Evolutionary conservation across 257 asterid species (phyloP).

Genomic region (Solanum dulcamara): DNA sequence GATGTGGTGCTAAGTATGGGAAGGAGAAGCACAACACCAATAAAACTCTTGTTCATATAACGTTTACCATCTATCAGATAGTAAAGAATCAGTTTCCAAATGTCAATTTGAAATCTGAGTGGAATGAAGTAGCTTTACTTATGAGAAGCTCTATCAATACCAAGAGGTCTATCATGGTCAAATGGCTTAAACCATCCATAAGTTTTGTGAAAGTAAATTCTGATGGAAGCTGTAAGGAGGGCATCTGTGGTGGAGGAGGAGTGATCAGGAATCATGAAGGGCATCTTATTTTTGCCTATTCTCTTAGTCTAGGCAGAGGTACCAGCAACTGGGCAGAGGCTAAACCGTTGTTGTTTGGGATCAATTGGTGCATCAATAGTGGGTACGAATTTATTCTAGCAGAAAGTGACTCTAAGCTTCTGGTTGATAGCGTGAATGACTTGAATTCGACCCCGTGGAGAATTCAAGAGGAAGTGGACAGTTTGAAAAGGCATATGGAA

Average conservation of each 20-base stretch:
- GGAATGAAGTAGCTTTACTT: too few relatives aligned
- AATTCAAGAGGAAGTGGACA: too few relatives aligned
- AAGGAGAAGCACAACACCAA: not conserved
- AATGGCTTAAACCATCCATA: not conserved
- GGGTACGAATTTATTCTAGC: not conserved
- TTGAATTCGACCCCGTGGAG: too few relatives aligned
- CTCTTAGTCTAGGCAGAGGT: not conserved
- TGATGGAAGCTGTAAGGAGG: not conserved
- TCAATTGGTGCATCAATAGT: not conserved
- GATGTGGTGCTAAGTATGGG: not conserved
- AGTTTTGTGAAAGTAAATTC: not conserved
- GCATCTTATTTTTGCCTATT: not conserved
- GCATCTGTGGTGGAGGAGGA: not conserved
- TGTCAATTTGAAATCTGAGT: not conserved
- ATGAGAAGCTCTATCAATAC: not conserved
- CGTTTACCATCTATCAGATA: too few relatives aligned
- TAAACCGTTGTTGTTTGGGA: not conserved
- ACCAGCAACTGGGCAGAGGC: not conserved
- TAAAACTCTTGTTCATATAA: not conserved
- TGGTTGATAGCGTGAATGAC: too few relatives aligned
- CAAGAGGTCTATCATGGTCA: not conserved
- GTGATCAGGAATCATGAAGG: not conserved
- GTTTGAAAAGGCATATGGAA: too few relatives aligned
- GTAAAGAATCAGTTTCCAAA: too few relatives aligned
- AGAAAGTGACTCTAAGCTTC: not conserved